Conservation (phyloP, 495 filamentous ascomycete genomes). For the Parathielavia hyrcaniae region DNA sequence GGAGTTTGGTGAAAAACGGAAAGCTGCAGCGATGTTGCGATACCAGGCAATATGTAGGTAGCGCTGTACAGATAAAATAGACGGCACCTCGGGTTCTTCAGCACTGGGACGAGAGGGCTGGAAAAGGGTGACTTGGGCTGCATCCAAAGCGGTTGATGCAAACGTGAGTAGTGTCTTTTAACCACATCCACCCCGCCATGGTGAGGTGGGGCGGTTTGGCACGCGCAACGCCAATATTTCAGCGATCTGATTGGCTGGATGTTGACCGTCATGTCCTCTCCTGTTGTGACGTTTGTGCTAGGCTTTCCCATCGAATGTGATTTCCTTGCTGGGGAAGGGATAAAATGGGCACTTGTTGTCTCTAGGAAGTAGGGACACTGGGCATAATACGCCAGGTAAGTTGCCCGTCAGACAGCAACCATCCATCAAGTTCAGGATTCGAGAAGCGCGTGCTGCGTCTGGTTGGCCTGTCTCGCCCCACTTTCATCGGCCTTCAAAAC, state of each 20-base stretch:
- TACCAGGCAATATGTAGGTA: background rate
- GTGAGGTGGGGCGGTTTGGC: background rate
- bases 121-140: too few species aligned
- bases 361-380: too few species aligned
- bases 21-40: background rate
- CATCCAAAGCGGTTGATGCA: background rate
- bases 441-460: background rate
- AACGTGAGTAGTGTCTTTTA: background rate
- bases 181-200: background rate
- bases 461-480: slow-evolving; percentile 2
- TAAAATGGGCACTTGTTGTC: too few species aligned
- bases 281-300: too few species aligned
- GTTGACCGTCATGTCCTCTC: too few species aligned
- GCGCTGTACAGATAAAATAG: background rate
- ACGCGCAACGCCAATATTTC: background rate
- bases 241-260: background rate
- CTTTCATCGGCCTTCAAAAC: slow-evolving; percentile 7
- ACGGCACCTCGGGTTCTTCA: too few species aligned
- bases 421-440: too few species aligned
- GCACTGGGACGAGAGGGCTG: too few species aligned
- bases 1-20: background rate
- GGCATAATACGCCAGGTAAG: too few species aligned
- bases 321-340: too few species aligned
- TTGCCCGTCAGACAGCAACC: too few species aligned
- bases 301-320: too few species aligned